These are phyloP conservation scores for Orbilia javanica DNA, from an alignment of 2,329 filamentous ascomycete genomes.

Conservation along the genomic window DNA sequence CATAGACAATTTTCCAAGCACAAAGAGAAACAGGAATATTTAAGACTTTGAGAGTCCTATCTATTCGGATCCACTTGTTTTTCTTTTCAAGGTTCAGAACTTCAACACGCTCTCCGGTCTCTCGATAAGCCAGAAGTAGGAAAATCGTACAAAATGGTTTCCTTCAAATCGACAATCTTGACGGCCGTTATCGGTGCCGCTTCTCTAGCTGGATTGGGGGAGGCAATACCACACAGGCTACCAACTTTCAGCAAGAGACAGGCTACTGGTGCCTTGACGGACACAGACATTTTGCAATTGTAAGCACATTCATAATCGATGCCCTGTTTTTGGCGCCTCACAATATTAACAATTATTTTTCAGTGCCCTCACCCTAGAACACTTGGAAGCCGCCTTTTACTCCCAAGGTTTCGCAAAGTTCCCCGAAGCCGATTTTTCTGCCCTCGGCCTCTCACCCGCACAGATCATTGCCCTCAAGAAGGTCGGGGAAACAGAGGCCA, in stretches of 20 bases:
- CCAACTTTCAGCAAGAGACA: constrained; percentile 56
- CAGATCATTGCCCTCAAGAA: constrained; percentile 73
- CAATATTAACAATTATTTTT: constrained; percentile 34
- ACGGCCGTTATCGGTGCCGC: constrained; percentile 46
- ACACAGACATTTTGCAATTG: constrained; percentile 71
- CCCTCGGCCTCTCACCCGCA: constrained; percentile 71
- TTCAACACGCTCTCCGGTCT: constrained; percentile 16
- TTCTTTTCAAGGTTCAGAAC: constrained; percentile 17
- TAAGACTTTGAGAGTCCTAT: constrained; percentile 54
- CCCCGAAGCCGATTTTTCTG: constrained; percentile 74
- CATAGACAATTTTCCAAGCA: not conserved
- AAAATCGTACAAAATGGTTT: constrained; percentile 54
- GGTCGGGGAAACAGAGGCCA: constrained; percentile 74
- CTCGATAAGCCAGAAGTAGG: not conserved
- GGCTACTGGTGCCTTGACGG: constrained; percentile 65
- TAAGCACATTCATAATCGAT: constrained; percentile 67
- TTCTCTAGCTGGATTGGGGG: constrained; percentile 42
- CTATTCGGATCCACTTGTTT: constrained; percentile 23
- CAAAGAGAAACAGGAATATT: constrained; percentile 6
- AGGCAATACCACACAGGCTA: constrained; percentile 45
- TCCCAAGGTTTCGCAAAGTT: constrained; percentile 77
- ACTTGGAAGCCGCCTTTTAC: constrained; percentile 81
- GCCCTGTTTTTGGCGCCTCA: constrained; percentile 60
- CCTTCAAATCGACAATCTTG: constrained; percentile 56
- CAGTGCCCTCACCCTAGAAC: constrained; percentile 79